Evolutionary conservation across 768 basidiomycete genomes (phyloP).

Genomic region (Leucocoprinus birnbaumii): DNA sequence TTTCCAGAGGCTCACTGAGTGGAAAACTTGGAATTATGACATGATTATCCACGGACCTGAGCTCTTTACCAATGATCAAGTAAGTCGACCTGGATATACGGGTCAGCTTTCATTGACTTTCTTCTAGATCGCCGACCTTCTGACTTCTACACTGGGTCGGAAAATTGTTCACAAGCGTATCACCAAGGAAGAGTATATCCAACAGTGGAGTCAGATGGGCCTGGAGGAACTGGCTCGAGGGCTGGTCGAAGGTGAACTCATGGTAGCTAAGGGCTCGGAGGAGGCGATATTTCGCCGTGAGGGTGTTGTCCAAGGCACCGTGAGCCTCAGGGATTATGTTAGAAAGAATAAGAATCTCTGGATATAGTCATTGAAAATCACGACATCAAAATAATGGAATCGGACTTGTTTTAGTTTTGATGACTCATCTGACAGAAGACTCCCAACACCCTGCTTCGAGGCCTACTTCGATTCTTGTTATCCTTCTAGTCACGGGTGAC

Average conservation of each 20-base stretch:
- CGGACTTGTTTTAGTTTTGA: too few species aligned
- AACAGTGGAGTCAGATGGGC: slow-evolving; percentile 16
- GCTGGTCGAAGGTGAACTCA: slow-evolving; percentile 16
- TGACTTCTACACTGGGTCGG: slow-evolving; percentile 24
- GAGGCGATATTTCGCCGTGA: slow-evolving; percentile 17
- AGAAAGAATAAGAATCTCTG: slow-evolving; percentile 15
- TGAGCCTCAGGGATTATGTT: slow-evolving; percentile 21
- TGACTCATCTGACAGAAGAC: too few species aligned
- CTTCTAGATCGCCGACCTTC: slow-evolving; percentile 21
- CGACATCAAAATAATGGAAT: too few species aligned
- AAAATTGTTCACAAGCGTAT: slow-evolving; percentile 24
- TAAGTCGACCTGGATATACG: background rate
- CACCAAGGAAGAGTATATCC: slow-evolving; percentile 16
- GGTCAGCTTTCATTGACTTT: background rate
- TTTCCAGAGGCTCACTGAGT: slow-evolving; percentile 24
- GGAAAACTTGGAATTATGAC: slow-evolving; percentile 22
- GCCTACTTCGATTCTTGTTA: too few species aligned
- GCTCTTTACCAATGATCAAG: slow-evolving; percentile 27
- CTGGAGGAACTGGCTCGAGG: slow-evolving; percentile 16
- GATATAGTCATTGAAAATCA: background rate
- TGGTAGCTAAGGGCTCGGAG: slow-evolving; percentile 20
- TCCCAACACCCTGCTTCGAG: too few species aligned
- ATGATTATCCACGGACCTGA: slow-evolving; percentile 30
- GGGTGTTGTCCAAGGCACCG: slow-evolving; percentile 22
- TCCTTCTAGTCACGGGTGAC: too few species aligned